Evolutionary conservation across 163 green algal genomes (phyloP), one percentile per base, ranked within the genome.

Genomic region (Scenedesmus sp.): DNA sequence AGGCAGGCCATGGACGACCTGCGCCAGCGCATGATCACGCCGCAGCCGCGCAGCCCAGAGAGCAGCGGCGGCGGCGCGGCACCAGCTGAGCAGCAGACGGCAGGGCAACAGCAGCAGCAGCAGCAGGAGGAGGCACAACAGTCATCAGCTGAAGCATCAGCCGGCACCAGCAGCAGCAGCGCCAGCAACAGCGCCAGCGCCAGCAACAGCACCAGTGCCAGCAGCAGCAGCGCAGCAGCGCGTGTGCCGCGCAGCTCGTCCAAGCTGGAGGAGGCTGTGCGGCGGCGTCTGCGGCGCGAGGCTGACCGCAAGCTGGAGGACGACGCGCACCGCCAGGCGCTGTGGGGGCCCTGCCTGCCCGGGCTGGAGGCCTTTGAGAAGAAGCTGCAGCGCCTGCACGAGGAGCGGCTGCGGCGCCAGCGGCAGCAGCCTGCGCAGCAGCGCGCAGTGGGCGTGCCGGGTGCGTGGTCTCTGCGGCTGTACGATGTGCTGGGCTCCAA

Each of bases 351-450:
- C 46, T 64, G 57, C 67, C 23, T 59, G 16, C 56, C 23, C 4
- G 67, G 54, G 6, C 67, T 88, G 23, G 54, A 74, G n/a, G n/a
- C 52, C 7, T 84, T 73, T 67, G 86, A 90, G 52, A 67, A 18
- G 52, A 84, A 84, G 54, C 67, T 90, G 86, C 54, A 83, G 86
- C 59, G 79, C 20, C 67, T 90, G 67, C 86, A 84, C 12, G 66
- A 90, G 86, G 10, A 83, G 67, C 16, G 70, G 66, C 66, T 90
- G 4, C 13, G 20, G 82, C 77, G 66, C n/a, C 87, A 91, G 70
- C 70, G 52, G 7, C 70, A 91, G 56, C 23, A 87, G 23, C 87
- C 57, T 3, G 8, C 74, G 9, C 70, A 90, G 86, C 84, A 89
- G 62, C 60, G 8, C 2, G 20, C 57, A 55, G 13, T 54, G 5